Conservation (phyloP, 2,329 filamentous ascomycete species). For the Seiridium cupressi region DNA sequence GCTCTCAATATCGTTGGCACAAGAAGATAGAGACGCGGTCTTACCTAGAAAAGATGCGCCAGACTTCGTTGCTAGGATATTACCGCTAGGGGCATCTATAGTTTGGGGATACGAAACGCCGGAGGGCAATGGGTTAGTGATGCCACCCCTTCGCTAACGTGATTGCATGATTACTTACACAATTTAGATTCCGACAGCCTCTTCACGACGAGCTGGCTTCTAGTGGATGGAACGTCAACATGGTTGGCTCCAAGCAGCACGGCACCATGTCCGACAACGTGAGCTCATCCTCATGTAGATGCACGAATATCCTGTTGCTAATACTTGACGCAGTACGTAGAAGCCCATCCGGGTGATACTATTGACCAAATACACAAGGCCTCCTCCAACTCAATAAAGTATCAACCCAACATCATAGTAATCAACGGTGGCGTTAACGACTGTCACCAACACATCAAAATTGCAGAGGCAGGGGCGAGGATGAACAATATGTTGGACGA, state of each 20-base stretch:
- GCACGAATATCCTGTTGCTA: not conserved
- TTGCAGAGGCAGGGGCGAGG: not conserved
- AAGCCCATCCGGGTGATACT: slow-evolving; percentile 4
- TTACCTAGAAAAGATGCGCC: not conserved
- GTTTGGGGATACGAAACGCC: not conserved
- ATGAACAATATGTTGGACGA: slow-evolving; percentile 4
- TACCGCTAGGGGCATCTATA: slow-evolving; percentile 8
- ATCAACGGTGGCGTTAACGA: slow-evolving; percentile 11
- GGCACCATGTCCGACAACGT: slow-evolving; percentile 7
- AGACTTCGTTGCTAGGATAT: slow-evolving; percentile 1
- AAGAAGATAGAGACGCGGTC: not conserved
- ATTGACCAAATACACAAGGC: slow-evolving; percentile 5
- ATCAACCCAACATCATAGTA: slow-evolving; percentile 9
- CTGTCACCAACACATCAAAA: slow-evolving; percentile 6
- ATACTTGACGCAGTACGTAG: not conserved
- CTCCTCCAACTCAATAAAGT: not conserved
- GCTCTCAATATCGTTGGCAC: not conserved
- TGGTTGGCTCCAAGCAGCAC: slow-evolving; percentile 5
- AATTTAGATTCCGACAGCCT: slow-evolving; percentile 4
- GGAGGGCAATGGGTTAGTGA: not conserved
- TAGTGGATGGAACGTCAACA: slow-evolving; percentile 6
- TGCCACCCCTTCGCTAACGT: not conserved
- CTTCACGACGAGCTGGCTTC: not conserved
- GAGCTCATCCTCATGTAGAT: no score
- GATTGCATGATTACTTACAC: not conserved